Conservation (phyloP, 805 yeast species). For the Metschnikowia drakensbergensis region DNA sequence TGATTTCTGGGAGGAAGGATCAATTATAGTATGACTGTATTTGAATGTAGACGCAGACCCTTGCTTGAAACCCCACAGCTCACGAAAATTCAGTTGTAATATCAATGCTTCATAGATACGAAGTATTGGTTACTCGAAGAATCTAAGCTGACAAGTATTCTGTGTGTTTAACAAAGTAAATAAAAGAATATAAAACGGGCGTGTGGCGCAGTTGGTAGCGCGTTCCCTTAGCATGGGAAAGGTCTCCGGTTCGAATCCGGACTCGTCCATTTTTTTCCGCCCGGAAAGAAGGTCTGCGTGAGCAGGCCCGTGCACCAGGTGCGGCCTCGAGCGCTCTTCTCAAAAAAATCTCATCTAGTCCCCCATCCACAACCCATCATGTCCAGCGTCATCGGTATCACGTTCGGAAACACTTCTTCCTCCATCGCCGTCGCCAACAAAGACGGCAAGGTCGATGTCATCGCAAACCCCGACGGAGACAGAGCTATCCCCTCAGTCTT, state of each 20-base stretch:
- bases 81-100: too few relatives aligned
- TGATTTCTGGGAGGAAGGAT: too few relatives aligned
- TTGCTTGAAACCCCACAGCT: too few relatives aligned
- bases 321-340: not conserved
- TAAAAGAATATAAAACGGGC: too few relatives aligned
- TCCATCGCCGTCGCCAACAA: slow-evolving; percentile 82
- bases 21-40: too few relatives aligned
- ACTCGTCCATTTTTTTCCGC: slow-evolving; percentile 54
- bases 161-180: too few relatives aligned
- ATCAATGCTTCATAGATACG: too few relatives aligned
- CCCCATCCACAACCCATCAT: slow-evolving; percentile 14
- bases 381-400: slow-evolving; percentile 77
- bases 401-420: slow-evolving; percentile 94
- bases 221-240: slow-evolving; percentile 78
- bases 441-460: slow-evolving; percentile 93
- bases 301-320: slow-evolving; percentile 1
- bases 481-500: slow-evolving; percentile 92
- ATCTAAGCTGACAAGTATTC: not conserved
- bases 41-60: too few relatives aligned
- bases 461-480: slow-evolving; percentile 99
- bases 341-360: slow-evolving; percentile 2
- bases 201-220: slow-evolving; percentile 85
- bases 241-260: slow-evolving; percentile 79
- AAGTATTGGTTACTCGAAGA: too few relatives aligned
- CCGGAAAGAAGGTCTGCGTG: too few relatives aligned